A percentile compares a stretch with the other conserved stretches of the same genome.
phyloP scores from a whole-genome alignment of 768 basidiomycete species.

The Amylocystis lapponica region DNA sequence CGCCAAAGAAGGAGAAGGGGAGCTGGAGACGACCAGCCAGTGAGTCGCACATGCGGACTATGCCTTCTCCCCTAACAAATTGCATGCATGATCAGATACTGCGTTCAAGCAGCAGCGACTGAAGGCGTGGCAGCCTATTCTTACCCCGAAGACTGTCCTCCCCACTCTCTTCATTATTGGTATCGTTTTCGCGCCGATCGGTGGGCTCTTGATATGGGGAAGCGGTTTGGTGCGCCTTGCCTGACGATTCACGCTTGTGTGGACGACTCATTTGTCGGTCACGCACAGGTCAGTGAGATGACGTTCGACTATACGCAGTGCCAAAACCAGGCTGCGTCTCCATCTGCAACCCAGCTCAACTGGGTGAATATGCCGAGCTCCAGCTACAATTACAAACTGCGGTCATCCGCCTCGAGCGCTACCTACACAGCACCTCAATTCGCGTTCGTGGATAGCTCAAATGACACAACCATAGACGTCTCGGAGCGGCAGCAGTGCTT shows the following conservation, averaged over 20 bases:
- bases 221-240: conserved; percentile 45
- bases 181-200: conserved; percentile 92
- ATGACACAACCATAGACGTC: conserved; percentile 38
- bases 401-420: conserved; percentile 48
- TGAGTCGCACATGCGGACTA: conserved; percentile 41
- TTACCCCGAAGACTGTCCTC: conserved; percentile 95
- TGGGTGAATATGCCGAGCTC: conserved; percentile 58
- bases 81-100: conserved; percentile 64
- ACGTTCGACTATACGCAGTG: conserved; percentile 94
- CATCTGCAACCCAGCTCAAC: conserved; percentile 25
- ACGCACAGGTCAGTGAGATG: conserved; percentile 78
- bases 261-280: neutral
- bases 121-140: conserved; percentile 99
- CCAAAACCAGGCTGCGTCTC: conserved; percentile 49
- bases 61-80: too few species aligned
- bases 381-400: conserved; percentile 62
- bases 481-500: conserved; percentile 52
- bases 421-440: conserved; percentile 56
- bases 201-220: conserved; percentile 93
- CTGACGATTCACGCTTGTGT: neutral
- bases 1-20: conserved; percentile 72
- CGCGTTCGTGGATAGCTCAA: conserved; percentile 62
- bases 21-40: conserved; percentile 84
- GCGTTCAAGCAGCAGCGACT: conserved; percentile 99
- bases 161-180: conserved; percentile 95